A percentile compares a stretch with the other conserved stretches of the same genome.
Conservation (phyloP, 2,329 filamentous ascomycete genomes). For the Chaetomiaceae sp. region DNA sequence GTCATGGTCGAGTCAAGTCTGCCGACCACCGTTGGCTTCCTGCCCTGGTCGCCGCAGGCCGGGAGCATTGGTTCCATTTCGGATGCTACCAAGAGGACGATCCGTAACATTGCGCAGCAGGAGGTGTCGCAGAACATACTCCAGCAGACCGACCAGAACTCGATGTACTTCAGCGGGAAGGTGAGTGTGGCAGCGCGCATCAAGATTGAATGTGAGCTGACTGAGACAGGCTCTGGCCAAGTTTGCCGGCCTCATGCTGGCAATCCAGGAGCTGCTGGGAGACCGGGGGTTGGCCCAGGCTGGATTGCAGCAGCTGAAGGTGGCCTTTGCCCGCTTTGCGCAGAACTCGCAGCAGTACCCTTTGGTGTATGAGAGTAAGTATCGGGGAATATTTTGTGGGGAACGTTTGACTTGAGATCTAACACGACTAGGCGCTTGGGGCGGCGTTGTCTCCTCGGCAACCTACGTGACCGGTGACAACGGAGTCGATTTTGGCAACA, state of each 20-base stretch:
- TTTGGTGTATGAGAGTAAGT: slow-evolving; percentile 58
- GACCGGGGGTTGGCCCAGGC: slow-evolving; percentile 53
- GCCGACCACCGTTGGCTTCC: slow-evolving; percentile 69
- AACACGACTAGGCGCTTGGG: slow-evolving; percentile 57
- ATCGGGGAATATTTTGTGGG: not conserved
- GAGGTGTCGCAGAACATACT: slow-evolving; percentile 75
- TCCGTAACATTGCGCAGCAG: slow-evolving; percentile 58
- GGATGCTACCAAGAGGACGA: slow-evolving; percentile 51
- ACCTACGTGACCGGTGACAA: slow-evolving; percentile 65
- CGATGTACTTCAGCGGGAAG: slow-evolving; percentile 93
- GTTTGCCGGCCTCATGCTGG: slow-evolving; percentile 66
- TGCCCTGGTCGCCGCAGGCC: slow-evolving; percentile 64
- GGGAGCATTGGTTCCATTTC: slow-evolving; percentile 46
- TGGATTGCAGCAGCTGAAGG: slow-evolving; percentile 59
- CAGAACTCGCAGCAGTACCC: slow-evolving; percentile 64
- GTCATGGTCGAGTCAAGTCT: slow-evolving; percentile 72
- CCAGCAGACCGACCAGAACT: slow-evolving; percentile 69
- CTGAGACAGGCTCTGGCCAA: slow-evolving; percentile 61
- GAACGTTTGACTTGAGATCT: slow-evolving; percentile 11
- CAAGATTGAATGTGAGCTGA: slow-evolving; percentile 23
- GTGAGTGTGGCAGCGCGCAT: slow-evolving; percentile 36
- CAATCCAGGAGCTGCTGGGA: slow-evolving; percentile 58
- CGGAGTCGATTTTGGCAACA: slow-evolving; percentile 83
- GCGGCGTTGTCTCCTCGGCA: slow-evolving; percentile 72
- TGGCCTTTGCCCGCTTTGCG: slow-evolving; percentile 61